These are phyloP conservation scores for Xylaria sp. DNA, from an alignment of 2,329 filamentous ascomycete species.

Conservation along the genomic window DNA sequence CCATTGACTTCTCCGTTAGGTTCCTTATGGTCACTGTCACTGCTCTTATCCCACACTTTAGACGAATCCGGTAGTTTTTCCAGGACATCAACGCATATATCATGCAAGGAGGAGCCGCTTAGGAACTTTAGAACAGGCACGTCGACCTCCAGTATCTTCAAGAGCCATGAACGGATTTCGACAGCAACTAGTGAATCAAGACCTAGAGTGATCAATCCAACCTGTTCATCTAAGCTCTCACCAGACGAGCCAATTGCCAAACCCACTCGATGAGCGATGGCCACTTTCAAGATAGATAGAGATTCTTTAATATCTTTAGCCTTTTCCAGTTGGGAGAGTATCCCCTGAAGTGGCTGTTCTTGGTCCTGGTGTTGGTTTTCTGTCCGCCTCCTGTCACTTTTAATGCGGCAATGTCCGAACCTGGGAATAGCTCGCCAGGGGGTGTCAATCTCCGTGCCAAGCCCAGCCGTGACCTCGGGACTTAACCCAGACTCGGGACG, in stretches of 20 bases:
- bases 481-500: slow-evolving; percentile 8
- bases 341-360: neutral
- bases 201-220: slow-evolving; percentile 8
- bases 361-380: neutral
- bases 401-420: neutral
- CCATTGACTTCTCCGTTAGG: neutral
- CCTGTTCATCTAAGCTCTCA: neutral
- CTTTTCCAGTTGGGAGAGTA: neutral
- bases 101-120: neutral
- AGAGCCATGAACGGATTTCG: slow-evolving; percentile 33
- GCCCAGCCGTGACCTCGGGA: slow-evolving; percentile 17
- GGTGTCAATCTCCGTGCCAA: slow-evolving; percentile 11
- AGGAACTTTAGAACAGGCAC: slow-evolving; percentile 29
- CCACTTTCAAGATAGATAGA: neutral
- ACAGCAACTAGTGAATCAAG: slow-evolving; percentile 35
- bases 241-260: neutral
- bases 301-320: neutral
- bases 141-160: slow-evolving; percentile 21
- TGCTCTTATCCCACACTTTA: neutral
- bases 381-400: neutral
- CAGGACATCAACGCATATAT: neutral
- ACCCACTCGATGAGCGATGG: neutral
- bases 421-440: slow-evolving; percentile 3
- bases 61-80: neutral
- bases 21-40: neutral